These are phyloP conservation scores for Chrysanthemum makinoi DNA, from an alignment of 129 eudicot genomes.

Conservation along the genomic window DNA sequence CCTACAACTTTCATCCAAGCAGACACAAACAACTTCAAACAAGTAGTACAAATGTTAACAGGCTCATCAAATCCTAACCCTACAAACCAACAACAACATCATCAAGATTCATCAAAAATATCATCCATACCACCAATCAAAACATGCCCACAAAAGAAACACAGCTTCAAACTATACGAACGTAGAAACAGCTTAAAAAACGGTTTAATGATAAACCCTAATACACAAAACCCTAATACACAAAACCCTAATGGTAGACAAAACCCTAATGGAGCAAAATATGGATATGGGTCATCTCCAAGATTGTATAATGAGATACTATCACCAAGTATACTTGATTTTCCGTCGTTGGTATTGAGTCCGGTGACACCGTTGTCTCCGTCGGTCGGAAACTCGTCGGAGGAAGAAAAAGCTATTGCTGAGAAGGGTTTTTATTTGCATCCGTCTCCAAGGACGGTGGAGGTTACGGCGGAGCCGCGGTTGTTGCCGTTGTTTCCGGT, in stretches of 20 bases:
- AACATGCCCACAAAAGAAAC: slow-evolving; percentile 65
- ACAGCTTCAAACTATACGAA: slow-evolving; percentile 74
- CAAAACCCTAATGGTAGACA: no score
- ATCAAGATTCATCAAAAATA: slow-evolving; percentile 28
- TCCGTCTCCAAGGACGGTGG: slow-evolving; percentile 60
- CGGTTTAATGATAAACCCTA: slow-evolving; percentile 72
- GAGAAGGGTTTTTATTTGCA: slow-evolving; percentile 80
- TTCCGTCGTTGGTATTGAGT: slow-evolving; percentile 73
- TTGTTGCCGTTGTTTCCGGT: slow-evolving; percentile 81
- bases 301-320: slow-evolving; percentile 53
- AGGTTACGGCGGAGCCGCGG: slow-evolving; percentile 60
- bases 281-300: slow-evolving; percentile 41
- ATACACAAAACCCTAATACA: not conserved
- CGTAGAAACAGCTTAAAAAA: slow-evolving; percentile 64
- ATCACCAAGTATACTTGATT: slow-evolving; percentile 89
- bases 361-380: slow-evolving; percentile 81
- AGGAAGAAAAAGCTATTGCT: slow-evolving; percentile 79
- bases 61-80: slow-evolving; percentile 33
- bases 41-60: slow-evolving; percentile 55
- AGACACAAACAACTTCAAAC: slow-evolving; percentile 44
- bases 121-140: slow-evolving; percentile 58
- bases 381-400: slow-evolving; percentile 49
- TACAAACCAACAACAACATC: slow-evolving; percentile 15
- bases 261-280: slow-evolving; percentile 47
- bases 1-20: slow-evolving; percentile 55